Conservation (phyloP, 169 alveolate genomes). For the Pseudocohnilembus persalinus region DNA sequence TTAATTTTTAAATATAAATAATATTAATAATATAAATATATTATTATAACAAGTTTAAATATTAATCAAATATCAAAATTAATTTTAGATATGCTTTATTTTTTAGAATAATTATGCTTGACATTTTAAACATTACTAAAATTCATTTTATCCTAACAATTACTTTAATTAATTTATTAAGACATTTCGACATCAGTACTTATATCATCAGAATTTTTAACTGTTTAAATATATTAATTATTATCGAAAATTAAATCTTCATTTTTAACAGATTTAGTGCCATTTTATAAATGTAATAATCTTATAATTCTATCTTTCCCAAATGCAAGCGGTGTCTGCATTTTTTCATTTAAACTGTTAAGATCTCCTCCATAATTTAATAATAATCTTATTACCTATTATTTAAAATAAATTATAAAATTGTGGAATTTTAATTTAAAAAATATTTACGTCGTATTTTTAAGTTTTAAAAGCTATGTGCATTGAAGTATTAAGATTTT, state of each 20-base stretch:
- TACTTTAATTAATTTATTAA: no score
- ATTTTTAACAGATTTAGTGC: not conserved
- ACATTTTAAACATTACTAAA: no score
- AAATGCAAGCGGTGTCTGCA: constrained; percentile 16
- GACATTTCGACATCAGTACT: not conserved
- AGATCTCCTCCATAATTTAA: constrained; percentile 23
- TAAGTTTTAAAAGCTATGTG: constrained; percentile 17
- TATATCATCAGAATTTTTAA: not conserved
- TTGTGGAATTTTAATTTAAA: not conserved
- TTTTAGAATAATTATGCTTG: no score
- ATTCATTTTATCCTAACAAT: no score
- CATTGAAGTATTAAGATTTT: constrained; percentile 11
- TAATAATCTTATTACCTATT: constrained; percentile 18
- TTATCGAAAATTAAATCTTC: not conserved
- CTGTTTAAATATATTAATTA: not conserved
- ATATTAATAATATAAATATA: no score
- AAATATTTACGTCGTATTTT: constrained; percentile 9
- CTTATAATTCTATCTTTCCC: not conserved
- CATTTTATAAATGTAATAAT: not conserved
- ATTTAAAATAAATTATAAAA: not conserved
- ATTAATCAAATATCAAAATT: no score
- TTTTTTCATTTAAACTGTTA: constrained; percentile 3
- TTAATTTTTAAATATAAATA: no score
- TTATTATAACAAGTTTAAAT: no score
- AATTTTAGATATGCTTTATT: no score